Conservation (phyloP, 2,329 filamentous ascomycete species). For the Hortaea sp. region DNA sequence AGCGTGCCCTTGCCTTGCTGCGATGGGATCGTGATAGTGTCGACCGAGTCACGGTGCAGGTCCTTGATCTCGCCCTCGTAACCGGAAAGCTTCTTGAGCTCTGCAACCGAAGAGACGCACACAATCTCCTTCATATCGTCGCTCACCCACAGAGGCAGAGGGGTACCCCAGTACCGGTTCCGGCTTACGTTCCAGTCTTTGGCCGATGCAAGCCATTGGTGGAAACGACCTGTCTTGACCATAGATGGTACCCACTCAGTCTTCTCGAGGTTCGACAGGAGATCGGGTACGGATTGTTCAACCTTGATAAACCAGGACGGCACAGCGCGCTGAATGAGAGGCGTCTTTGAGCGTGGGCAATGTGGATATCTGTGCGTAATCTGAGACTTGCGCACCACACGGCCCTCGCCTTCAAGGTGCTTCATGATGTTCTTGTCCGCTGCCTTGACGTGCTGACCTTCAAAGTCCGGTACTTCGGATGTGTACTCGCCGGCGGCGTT, state of each 20-base stretch:
- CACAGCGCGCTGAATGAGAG: slow-evolving; percentile 83
- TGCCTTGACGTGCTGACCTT: slow-evolving; percentile 78
- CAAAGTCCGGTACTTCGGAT: slow-evolving; percentile 66
- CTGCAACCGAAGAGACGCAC: slow-evolving; percentile 73
- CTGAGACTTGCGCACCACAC: slow-evolving; percentile 75
- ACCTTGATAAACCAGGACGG: slow-evolving; percentile 94
- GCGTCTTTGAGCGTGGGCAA: slow-evolving; percentile 91
- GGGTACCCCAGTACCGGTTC: slow-evolving; percentile 93
- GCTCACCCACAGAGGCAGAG: slow-evolving; percentile 83
- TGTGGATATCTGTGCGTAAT: slow-evolving; percentile 87
- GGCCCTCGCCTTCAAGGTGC: slow-evolving; percentile 64
- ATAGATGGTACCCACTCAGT: slow-evolving; percentile 87
- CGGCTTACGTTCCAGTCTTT: slow-evolving; percentile 92
- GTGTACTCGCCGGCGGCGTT: slow-evolving; percentile 76
- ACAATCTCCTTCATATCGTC: slow-evolving; percentile 80
- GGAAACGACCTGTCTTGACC: slow-evolving; percentile 85
- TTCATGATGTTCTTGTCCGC: slow-evolving; percentile 93
- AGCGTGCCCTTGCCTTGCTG: slow-evolving; percentile 77
- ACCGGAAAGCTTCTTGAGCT: slow-evolving; percentile 79
- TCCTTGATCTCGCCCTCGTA: slow-evolving; percentile 74
- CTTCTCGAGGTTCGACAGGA: slow-evolving; percentile 80
- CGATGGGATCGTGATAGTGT: slow-evolving; percentile 88
- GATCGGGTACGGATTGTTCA: slow-evolving; percentile 68
- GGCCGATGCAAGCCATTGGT: slow-evolving; percentile 83
- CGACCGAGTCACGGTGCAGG: slow-evolving; percentile 85